Evolutionary conservation across 1,284 basidiomycete genomes (phyloP).

Genomic region (Prillingera fragicola): DNA sequence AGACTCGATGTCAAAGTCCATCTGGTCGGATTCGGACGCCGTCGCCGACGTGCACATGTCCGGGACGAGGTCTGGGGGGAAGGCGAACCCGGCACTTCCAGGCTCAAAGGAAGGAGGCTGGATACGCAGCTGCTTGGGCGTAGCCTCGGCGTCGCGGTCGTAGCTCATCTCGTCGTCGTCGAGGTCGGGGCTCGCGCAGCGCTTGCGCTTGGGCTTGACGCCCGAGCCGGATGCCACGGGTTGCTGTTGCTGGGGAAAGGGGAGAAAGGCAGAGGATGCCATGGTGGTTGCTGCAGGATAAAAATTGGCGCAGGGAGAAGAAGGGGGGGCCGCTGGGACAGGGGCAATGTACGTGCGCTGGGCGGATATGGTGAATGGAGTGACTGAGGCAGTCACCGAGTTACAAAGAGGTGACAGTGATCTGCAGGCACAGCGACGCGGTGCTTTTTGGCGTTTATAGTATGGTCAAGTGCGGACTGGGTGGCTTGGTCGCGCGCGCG

Average conservation of each 20-base stretch:
- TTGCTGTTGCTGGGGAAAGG: conserved; percentile 12
- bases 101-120: conserved; percentile 9
- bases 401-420: too few species aligned
- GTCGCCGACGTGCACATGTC: conserved; percentile 20
- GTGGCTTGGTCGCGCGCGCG: too few species aligned
- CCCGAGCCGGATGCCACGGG: conserved; percentile 24
- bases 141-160: too few species aligned
- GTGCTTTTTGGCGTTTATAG: too few species aligned
- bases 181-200: conserved; percentile 11
- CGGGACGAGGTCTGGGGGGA: conserved; percentile 35
- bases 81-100: conserved; percentile 9
- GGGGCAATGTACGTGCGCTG: not conserved
- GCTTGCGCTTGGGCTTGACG: conserved; percentile 41
- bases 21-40: conserved; percentile 17
- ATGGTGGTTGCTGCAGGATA: too few species aligned
- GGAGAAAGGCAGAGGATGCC: conserved; percentile 21
- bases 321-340: not conserved
- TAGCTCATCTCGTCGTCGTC: conserved; percentile 19
- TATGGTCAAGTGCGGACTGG: too few species aligned
- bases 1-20: conserved; percentile 24
- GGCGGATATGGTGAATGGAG: too few species aligned
- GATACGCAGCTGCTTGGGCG: conserved; percentile 13
- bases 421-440: not conserved
- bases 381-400: too few species aligned
- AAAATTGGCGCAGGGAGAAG: too few species aligned